Evolutionary conservation across 2,329 filamentous ascomycete species (phyloP).

Genomic region (Phyllosticta capitalensis): DNA sequence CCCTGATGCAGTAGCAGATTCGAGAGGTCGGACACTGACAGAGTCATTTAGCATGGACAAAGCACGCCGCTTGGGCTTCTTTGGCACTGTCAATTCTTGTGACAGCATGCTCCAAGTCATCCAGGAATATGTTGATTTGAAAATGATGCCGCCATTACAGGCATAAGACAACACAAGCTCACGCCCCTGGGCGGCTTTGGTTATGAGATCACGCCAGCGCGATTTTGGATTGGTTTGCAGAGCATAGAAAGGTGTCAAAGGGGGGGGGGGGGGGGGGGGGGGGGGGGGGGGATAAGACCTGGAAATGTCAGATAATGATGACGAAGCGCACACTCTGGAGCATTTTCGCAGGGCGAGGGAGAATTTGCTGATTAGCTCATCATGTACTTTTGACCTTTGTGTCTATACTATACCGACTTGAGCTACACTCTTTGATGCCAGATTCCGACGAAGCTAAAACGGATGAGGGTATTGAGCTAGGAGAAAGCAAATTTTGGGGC

Average conservation of each 20-base stretch:
- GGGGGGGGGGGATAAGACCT: no score
- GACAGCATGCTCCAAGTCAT: slow-evolving; percentile 36
- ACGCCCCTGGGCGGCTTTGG: no score
- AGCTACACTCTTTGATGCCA: not conserved
- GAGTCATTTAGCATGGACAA: slow-evolving; percentile 33
- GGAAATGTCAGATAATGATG: not conserved
- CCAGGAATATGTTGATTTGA: slow-evolving; percentile 32
- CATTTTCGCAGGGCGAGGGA: not conserved
- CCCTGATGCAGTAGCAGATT: not conserved
- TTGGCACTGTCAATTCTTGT: slow-evolving; percentile 37
- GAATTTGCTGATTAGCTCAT: not conserved
- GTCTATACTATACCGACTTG: not conserved
- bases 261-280: no score
- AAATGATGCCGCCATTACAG: slow-evolving; percentile 33
- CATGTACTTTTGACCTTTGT: not conserved
- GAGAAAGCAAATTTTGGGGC: not conserved
- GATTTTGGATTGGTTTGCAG: no score
- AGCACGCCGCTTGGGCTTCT: slow-evolving; percentile 37
- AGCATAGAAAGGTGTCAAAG: no score
- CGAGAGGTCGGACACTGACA: not conserved
- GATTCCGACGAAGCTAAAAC: not conserved
- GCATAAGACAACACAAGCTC: not conserved
- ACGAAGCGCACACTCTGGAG: not conserved
- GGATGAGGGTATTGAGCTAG: not conserved
- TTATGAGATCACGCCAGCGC: no score